Evolutionary conservation across 768 basidiomycete species (phyloP).

Genomic region (Lentinula aciculospora): DNA sequence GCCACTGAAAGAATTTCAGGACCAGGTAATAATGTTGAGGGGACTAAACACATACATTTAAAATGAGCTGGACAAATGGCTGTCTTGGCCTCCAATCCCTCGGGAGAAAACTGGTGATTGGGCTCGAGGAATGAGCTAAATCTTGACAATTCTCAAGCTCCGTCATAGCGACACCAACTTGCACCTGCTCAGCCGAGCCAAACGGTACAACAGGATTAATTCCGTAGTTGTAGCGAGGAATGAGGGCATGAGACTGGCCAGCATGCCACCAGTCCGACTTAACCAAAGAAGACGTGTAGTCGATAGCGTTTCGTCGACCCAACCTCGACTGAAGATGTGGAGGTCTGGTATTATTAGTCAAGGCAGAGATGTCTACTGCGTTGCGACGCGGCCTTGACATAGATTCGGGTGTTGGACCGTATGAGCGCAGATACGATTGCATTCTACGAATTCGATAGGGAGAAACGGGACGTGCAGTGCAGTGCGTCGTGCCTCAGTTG

Average conservation of each 20-base stretch:
- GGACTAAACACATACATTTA: not conserved
- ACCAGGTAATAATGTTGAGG: not conserved
- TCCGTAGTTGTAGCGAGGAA: not conserved
- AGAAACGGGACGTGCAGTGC: not conserved
- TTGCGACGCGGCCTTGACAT: not conserved
- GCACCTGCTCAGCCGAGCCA: not conserved
- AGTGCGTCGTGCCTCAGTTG: not conserved
- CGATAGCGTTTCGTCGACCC: constrained; percentile 2
- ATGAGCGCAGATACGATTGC: not conserved
- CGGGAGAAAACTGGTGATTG: not conserved
- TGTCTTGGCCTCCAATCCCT: not conserved
- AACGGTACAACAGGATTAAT: not conserved
- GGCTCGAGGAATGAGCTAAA: not conserved
- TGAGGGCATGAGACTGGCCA: not conserved
- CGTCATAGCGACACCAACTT: constrained; percentile 2
- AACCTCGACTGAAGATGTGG: not conserved
- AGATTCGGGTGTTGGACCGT: not conserved
- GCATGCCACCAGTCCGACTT: constrained; percentile 6
- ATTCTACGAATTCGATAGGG: not conserved
- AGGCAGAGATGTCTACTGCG: not conserved
- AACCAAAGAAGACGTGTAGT: not conserved
- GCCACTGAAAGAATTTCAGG: not conserved
- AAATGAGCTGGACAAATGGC: not conserved
- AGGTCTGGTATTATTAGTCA: not conserved
- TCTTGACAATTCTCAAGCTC: not conserved